Evolutionary conservation across 1,284 basidiomycete species (phyloP), one percentile per base, ranked within the genome.

Genomic region (Amylostereum areolatum): DNA sequence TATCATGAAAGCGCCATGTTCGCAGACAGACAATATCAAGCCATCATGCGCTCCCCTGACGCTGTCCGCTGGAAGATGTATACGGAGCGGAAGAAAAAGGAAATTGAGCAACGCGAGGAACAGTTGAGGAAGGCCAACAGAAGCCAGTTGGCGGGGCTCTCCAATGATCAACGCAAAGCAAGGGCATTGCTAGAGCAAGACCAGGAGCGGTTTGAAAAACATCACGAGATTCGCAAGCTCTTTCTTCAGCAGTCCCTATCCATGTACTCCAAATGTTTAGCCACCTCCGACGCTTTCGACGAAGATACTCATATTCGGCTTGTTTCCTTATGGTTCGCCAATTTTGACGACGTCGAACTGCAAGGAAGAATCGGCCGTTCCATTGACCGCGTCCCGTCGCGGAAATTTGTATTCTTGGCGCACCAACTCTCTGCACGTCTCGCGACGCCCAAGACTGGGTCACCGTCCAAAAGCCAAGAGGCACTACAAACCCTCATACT

Each of bases 381-480:
- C 0, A 68, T 96, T 8, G 61, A 69, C 28, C 69, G 72, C 1
- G 80, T 97, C n/a, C 89, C 93, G 0, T 91, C 93, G 0, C 77
- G 83, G 58, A 98, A 98, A 65, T 89, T 97, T 60, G 77, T 97
- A 28, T 89, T 92, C 62, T 77, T 98, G 32, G 83, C 90, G 57
- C 92, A 95, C 63, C 96, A 99, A 68, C 80, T 99, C 5, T 86
- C 92, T 0, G 93, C 96, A 24, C 81, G 95, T 3, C 73, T 98
- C 24, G 81, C 83, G 8, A 78, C 66, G 53, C 55, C 64, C 18
- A 56, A 67, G 1, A 59, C 60, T 5, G 61, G 60, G 5, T 56
- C 64, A 3, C 31, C 66, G 6, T 60, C 72, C 1, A 53, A 59
- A 4, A 83, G 84, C 56, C 91, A 94, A 60, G 59, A 67, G 10